Evolutionary conservation across 1,284 basidiomycete genomes (phyloP), one percentile per base, ranked within the genome.

Genomic region (Boletus austroedulis): DNA sequence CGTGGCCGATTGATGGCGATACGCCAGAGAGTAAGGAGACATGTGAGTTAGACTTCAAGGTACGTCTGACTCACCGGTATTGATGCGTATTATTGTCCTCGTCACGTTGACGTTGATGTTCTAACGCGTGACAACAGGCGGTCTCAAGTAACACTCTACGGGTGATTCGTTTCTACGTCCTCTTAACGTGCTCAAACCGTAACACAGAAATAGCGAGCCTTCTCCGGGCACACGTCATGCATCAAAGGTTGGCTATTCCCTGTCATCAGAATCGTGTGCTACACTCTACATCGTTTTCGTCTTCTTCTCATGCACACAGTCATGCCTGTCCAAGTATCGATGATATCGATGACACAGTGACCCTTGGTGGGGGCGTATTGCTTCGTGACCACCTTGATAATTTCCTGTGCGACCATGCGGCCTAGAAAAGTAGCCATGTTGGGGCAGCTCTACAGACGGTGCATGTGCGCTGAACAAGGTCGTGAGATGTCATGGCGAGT

Each of bases 321-420:
- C 28, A 83, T 75, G 19, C 86, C 87, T 11, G 90, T 92, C 84
- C 83, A 88, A 32, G 84, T 85, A 60, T 89, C 87, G 51, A 98
- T 84, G 59, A 98, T 82, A 76, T 99, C 95, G 54, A 96, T 80
- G 28, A 94, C 80, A 64, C 90, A 93, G 61, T 89, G 90, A 23
- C 94, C 93, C 66, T 91, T 86, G 57, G 97, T 82, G 3, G 96
- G 96, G 23, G 94, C 82, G 73, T 99, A 99, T 76, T 99, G 97
- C 69, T 87, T 88, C 60, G 96, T 98, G 66, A 98, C 89, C 74
- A 98, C 82, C 81, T 99, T 99, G 82, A 99, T 98, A 9, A 88
- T 87, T 75, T 99, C 97, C 67, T 99, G 97, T n/a, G 94, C 94
- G 28, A 95, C 90, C 21, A 99, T 75, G 1, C 96, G 97, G 15